phyloP scores from a whole-genome alignment of 2,329 filamentous ascomycete genomes.

The Acrodontium crateriforme region DNA sequence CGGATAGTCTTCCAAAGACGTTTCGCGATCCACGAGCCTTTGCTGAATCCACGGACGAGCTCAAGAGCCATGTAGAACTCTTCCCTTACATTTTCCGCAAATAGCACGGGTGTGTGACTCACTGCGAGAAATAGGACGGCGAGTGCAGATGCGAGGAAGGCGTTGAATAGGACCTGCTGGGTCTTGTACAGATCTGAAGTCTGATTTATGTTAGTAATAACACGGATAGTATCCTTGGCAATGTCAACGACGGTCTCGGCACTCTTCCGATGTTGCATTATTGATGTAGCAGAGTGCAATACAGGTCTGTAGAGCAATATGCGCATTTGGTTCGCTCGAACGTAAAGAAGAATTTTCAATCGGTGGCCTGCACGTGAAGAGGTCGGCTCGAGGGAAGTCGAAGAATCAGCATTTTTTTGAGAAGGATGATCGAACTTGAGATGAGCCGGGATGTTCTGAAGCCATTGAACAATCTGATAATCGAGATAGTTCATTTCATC shows the following conservation, averaged over 20 bases:
- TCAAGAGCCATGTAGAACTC: conserved; percentile 71
- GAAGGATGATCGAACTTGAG: conserved; percentile 48
- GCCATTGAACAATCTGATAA: conserved; percentile 76
- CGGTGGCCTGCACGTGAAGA: conserved; percentile 55
- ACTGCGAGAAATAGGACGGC: conserved; percentile 65
- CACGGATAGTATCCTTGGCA: conserved; percentile 62
- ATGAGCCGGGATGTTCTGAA: conserved; percentile 54
- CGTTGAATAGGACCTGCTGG: conserved; percentile 66
- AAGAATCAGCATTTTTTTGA: conserved; percentile 21
- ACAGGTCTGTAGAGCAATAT: conserved; percentile 81
- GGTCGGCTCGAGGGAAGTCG: conserved; percentile 20
- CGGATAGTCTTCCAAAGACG: conserved; percentile 60
- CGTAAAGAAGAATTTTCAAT: conserved; percentile 68
- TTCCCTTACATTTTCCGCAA: conserved; percentile 52
- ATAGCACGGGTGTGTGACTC: conserved; percentile 59
- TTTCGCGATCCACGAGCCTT: conserved; percentile 57
- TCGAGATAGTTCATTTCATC: conserved; percentile 68
- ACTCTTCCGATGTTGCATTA: conserved; percentile 58
- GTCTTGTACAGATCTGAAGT: conserved; percentile 57
- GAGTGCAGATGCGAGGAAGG: conserved; percentile 62
- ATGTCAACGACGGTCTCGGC: conserved; percentile 63
- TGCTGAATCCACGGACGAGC: conserved; percentile 57
- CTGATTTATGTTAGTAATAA: conserved; percentile 56
- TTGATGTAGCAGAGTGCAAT: conserved; percentile 70
- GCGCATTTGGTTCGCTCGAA: conserved; percentile 80